These are phyloP conservation scores for Globisporangium acanthophoron DNA, from an alignment of 352 stramenopile species.

Conservation along the genomic window DNA sequence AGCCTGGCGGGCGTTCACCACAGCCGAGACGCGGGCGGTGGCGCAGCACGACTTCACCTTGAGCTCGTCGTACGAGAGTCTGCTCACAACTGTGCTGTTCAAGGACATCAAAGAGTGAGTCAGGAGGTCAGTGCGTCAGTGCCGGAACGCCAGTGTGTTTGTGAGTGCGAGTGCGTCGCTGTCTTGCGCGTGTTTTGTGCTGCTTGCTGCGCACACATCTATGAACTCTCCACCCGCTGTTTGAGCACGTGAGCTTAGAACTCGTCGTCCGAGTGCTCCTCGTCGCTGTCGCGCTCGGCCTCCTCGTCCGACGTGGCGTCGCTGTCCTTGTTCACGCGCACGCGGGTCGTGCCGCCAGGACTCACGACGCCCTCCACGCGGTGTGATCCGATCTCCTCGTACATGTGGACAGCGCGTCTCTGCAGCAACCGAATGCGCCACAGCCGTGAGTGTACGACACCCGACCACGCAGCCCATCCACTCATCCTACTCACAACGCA, in stretches of 20 bases:
- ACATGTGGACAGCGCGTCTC: conserved; percentile 41
- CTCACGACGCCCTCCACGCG: conserved; percentile 51
- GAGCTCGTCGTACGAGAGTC: conserved; percentile 14
- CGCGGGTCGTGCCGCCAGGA: conserved; percentile 52
- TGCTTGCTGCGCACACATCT: not conserved
- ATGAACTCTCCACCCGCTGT: not conserved
- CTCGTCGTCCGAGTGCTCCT: conserved; percentile 24
- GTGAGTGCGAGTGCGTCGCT: not conserved
- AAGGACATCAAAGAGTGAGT: conserved; percentile 1
- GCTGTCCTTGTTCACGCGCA: conserved; percentile 40
- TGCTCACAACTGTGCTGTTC: conserved; percentile 11
- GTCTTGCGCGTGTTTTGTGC: not conserved
- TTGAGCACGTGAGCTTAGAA: conserved; percentile 4
- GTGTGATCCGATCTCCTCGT: conserved; percentile 35
- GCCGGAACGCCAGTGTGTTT: too few species aligned
- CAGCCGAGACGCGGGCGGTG: conserved; percentile 7
- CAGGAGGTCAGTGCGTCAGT: not conserved
- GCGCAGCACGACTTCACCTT: conserved; percentile 14
- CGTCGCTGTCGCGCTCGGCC: conserved; percentile 16
- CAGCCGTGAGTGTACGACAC: not conserved
- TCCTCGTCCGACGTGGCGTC: conserved; percentile 35
- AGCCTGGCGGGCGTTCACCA: conserved; percentile 8
- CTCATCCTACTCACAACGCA: conserved; percentile 5
- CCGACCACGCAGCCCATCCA: not conserved
- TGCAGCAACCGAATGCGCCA: not conserved